phyloP scores from a whole-genome alignment of 352 stramenopile genomes.

The Ophiocytium majus region DNA sequence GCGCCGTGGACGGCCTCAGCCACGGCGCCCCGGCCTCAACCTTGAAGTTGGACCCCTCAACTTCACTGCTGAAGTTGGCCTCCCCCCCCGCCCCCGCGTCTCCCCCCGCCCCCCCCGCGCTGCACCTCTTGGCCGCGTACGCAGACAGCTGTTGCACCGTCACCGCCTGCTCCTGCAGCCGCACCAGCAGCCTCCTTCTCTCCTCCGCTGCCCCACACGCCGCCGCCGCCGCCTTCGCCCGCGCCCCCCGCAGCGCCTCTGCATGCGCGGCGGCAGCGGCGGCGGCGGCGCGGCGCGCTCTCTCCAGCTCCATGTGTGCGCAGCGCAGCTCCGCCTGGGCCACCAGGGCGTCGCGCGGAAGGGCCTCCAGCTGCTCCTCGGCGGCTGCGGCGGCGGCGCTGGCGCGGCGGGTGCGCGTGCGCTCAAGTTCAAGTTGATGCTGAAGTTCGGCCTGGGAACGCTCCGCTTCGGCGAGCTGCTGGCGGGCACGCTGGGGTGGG shows the following conservation, averaged over 20 bases:
- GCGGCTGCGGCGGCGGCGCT: background rate
- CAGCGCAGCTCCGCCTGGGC: background rate
- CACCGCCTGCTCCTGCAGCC: slow-evolving; percentile 1
- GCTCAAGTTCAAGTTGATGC: background rate
- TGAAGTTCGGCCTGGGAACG: background rate
- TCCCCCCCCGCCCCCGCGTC: background rate
- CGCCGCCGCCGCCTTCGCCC: background rate
- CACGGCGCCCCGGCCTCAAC: too few species aligned
- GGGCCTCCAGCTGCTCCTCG: background rate
- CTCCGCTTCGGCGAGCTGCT: background rate
- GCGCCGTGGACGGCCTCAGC: background rate
- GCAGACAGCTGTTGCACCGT: slow-evolving; percentile 2
- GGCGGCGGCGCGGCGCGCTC: background rate
- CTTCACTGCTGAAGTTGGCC: too few species aligned
- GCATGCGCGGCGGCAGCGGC: background rate
- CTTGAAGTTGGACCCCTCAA: too few species aligned
- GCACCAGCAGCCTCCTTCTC: background rate
- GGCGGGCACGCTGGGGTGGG: background rate
- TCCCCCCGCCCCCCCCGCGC: too few species aligned
- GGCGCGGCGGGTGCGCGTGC: background rate
- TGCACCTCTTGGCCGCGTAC: background rate
- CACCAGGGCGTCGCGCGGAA: background rate
- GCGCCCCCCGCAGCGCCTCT: background rate
- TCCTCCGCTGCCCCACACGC: background rate
- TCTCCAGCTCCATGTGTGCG: background rate